Percentiles rank a stretch among this genome's conserved stretches.
Evolutionary conservation across 805 yeast genomes (phyloP).

Genomic region (Candida nemodendra): DNA sequence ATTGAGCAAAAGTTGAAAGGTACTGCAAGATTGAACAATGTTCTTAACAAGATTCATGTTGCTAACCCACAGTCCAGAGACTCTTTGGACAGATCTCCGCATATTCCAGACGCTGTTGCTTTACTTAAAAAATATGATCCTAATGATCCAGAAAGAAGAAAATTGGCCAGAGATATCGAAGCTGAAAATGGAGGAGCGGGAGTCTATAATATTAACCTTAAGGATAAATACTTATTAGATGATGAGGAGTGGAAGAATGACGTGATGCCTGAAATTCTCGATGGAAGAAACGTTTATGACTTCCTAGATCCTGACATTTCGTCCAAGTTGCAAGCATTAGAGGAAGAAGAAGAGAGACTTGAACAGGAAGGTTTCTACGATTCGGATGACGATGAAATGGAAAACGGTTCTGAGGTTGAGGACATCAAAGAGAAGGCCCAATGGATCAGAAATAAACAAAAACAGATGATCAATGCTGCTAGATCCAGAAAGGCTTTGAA

Average conservation of each 20-base stretch:
- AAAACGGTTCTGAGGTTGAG: slow-evolving; percentile 55
- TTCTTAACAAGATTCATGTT: slow-evolving; percentile 93
- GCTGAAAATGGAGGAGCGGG: slow-evolving; percentile 98
- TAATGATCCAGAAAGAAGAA: slow-evolving; percentile 78
- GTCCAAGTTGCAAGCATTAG: slow-evolving; percentile 88
- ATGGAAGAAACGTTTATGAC: slow-evolving; percentile 96
- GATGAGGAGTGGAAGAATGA: slow-evolving; percentile 98
- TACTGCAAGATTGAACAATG: slow-evolving; percentile 81
- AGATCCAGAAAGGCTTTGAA: slow-evolving; percentile 83
- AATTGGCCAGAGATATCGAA: slow-evolving; percentile 84
- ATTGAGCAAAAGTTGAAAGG: slow-evolving; percentile 96
- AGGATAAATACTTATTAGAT: slow-evolving; percentile 87
- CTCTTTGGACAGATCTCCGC: slow-evolving; percentile 74
- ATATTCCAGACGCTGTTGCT: slow-evolving; percentile 76
- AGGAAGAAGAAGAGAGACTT: slow-evolving; percentile 94
- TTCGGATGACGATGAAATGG: slow-evolving; percentile 68
- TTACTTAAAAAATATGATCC: slow-evolving; percentile 64
- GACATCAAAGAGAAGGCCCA: slow-evolving; percentile 81
- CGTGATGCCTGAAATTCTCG: slow-evolving; percentile 92
- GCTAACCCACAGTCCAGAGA: slow-evolving; percentile 89
- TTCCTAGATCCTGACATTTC: slow-evolving; percentile 96
- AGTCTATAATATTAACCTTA: slow-evolving; percentile 89
- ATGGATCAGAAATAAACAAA: slow-evolving; percentile 96
- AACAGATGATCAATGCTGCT: slow-evolving; percentile 86
- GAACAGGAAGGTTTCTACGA: slow-evolving; percentile 95